Evolutionary conservation across 345 rosid species (phyloP).

Genomic region (Brassica rapa): DNA sequence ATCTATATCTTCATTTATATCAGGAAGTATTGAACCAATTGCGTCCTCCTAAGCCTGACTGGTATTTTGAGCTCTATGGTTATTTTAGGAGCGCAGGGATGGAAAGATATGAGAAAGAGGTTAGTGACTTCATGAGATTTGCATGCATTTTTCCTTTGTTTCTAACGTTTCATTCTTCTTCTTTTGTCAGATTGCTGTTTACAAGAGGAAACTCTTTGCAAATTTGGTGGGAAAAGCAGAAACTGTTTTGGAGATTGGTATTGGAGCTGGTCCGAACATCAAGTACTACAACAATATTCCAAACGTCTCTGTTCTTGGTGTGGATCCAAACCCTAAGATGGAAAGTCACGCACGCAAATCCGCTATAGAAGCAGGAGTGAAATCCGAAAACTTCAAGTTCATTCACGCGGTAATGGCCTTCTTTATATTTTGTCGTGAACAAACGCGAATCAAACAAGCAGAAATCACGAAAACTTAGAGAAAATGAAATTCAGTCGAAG

Average conservation of each 20-base stretch:
- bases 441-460: background rate
- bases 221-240: slow-evolving; percentile 61
- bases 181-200: slow-evolving; percentile 55
- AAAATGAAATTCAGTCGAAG: background rate
- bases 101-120: slow-evolving; percentile 77
- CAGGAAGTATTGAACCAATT: slow-evolving; percentile 54
- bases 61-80: slow-evolving; percentile 80
- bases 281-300: slow-evolving; percentile 52
- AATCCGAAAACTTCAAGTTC: slow-evolving; percentile 56
- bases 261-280: slow-evolving; percentile 89
- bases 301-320: slow-evolving; percentile 59
- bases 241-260: slow-evolving; percentile 77
- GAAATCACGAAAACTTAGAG: background rate
- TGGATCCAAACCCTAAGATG: slow-evolving; percentile 82
- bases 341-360: slow-evolving; percentile 65
- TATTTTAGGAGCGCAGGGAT: slow-evolving; percentile 43
- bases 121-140: slow-evolving; percentile 14
- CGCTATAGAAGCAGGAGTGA: slow-evolving; percentile 64
- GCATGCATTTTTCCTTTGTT: slow-evolving; percentile 1
- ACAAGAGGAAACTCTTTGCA: slow-evolving; percentile 59
- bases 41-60: slow-evolving; percentile 73
- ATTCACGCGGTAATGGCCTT: slow-evolving; percentile 56
- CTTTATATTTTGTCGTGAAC: background rate
- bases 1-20: background rate
- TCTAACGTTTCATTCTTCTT: background rate